Evolutionary conservation across 768 basidiomycete species (phyloP).

Genomic region (Serendipita indica): DNA sequence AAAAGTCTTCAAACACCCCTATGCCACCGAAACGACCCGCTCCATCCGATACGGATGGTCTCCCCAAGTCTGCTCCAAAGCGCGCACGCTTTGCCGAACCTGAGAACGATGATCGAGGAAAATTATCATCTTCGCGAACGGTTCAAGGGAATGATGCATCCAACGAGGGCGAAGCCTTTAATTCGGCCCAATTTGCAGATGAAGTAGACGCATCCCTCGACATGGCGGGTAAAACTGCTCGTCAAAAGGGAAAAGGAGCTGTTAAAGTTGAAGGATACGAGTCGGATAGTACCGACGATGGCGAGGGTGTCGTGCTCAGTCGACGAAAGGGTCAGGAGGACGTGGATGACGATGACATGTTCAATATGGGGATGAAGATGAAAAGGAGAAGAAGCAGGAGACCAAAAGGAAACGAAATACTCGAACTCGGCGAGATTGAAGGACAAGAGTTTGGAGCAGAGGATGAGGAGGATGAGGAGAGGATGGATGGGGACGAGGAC

Average conservation of each 20-base stretch:
- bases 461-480: slow-evolving; percentile 29
- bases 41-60: not conserved
- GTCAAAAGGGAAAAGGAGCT: slow-evolving; percentile 42
- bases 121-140: not conserved
- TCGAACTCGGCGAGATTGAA: slow-evolving; percentile 88
- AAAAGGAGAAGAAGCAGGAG: slow-evolving; percentile 57
- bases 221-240: slow-evolving; percentile 20
- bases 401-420: too few relatives aligned
- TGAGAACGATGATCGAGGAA: not conserved
- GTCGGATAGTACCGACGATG: slow-evolving; percentile 87
- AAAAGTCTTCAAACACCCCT: too few relatives aligned
- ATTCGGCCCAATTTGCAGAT: slow-evolving; percentile 60
- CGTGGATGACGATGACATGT: slow-evolving; percentile 53
- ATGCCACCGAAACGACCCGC: slow-evolving; percentile 7
- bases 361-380: slow-evolving; percentile 45
- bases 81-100: not conserved
- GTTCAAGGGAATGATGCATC: not conserved
- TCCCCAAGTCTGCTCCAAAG: not conserved
- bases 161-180: slow-evolving; percentile 19
- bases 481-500: slow-evolving; percentile 31
- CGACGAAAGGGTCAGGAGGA: slow-evolving; percentile 37
- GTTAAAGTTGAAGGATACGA: slow-evolving; percentile 83
- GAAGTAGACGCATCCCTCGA: slow-evolving; percentile 66
- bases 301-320: slow-evolving; percentile 82
- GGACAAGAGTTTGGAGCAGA: slow-evolving; percentile 74